phyloP scores from a whole-genome alignment of 192 early-diverging fungal genomes.

The Backusella tarrabulga region DNA sequence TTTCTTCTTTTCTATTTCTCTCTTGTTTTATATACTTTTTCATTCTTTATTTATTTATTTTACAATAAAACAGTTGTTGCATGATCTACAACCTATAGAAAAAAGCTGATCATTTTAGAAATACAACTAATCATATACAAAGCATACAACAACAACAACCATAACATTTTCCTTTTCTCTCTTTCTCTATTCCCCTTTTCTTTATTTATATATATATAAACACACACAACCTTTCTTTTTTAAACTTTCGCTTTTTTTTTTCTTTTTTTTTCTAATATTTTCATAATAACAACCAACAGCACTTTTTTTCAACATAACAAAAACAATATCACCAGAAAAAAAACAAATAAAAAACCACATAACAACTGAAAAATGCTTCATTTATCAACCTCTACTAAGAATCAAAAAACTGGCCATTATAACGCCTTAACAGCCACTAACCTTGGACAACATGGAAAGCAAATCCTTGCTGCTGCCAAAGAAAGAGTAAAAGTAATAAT shows the following conservation, averaged over 20 bases:
- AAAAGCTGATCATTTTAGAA: slow-evolving; percentile 1
- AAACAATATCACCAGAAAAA: not conserved
- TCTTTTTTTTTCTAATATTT: no score
- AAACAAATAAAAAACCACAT: not conserved
- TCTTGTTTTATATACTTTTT: not conserved
- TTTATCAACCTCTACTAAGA: not conserved
- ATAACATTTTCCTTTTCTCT: not conserved
- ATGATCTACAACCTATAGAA: slow-evolving; percentile 5
- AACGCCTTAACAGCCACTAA: slow-evolving; percentile 19
- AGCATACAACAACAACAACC: not conserved
- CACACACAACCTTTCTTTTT: not conserved
- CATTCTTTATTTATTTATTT: slow-evolving; percentile 3
- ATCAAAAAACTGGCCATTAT: not conserved
- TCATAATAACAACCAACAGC: not conserved
- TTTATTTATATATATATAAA: not conserved
- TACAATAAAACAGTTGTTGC: not conserved
- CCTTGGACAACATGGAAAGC: slow-evolving; percentile 24
- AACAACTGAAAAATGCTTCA: slow-evolving; percentile 6
- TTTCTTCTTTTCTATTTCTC: not conserved
- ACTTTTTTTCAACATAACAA: not conserved
- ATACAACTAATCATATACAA: not conserved
- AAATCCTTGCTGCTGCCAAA: slow-evolving; percentile 12
- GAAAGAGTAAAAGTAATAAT: slow-evolving; percentile 8
- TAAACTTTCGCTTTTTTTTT: not conserved
- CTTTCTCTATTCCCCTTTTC: not conserved